Evolutionary conservation across 2,329 filamentous ascomycete genomes (phyloP), one percentile per base, ranked within the genome.

Genomic region (Talaromyces sp.): DNA sequence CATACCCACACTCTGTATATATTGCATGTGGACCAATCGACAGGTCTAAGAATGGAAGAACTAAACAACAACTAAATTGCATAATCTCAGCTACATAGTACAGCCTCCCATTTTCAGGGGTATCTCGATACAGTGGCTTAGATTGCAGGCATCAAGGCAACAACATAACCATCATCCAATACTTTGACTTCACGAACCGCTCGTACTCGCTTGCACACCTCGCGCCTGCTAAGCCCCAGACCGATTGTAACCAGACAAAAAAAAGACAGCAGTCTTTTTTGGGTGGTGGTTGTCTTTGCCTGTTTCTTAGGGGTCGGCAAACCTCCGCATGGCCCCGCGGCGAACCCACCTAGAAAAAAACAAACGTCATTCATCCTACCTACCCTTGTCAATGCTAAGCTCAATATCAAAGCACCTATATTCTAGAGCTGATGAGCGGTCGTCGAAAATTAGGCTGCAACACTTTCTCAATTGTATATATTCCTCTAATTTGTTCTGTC

Each of bases 141-240:
- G 56, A 43, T 43, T 59, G 56, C 37, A 59, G 56, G 37, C 56
- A 59, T 24, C 56, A 59, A 59, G 56, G 56, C 56, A 59, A 45
- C 56, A 59, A 59, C 37, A 45, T 59, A 31, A 59, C 8, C 24
- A 31, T 43, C 37, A 19, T 27, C 56, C 39, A 41, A 45, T 59
- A 7, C 39, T 3, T 45, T 59, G 22, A 6, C 8, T 11, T 3
- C 14, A 59, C 24, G 37, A 6, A 33, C 13, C 56, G 22, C 56
- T 59, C 10, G 22, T 39, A 22, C n/a, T 56, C 52, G 31, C 52
- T 54, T 22, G 8, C 8, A 19, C 7, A 39, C 11, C 16, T 37
- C 37, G 56, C 56, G 33, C 16, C 3, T 41, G 56, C 56, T 43
- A 27, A 59, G 56, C 56, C 56, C 43, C 52, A 24, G 1, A 37